Evolutionary conservation across 441 rosid genomes (phyloP).

Genomic region (Daphne laureola): DNA sequence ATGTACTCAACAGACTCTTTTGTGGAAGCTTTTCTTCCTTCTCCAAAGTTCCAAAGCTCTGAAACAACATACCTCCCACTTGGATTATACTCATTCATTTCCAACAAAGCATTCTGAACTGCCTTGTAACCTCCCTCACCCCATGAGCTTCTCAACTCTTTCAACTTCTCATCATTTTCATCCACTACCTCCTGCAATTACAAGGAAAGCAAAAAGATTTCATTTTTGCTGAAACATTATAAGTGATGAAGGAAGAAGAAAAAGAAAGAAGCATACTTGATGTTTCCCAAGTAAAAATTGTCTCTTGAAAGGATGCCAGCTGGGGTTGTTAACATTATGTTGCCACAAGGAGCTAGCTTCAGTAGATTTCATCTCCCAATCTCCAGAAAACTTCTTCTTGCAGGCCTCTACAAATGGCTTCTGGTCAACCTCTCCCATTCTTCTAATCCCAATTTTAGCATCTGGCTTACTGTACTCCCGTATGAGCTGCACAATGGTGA

Average conservation of each 20-base stretch:
- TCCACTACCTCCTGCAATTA: neutral
- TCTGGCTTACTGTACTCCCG: neutral
- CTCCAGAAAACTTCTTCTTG: constrained; percentile 4
- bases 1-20: constrained; percentile 13
- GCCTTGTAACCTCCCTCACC: constrained; percentile 16
- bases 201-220: neutral
- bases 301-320: constrained; percentile 14
- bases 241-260: neutral
- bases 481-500: neutral
- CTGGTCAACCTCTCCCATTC: constrained; percentile 9
- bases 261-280: constrained; percentile 10
- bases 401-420: neutral
- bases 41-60: constrained; percentile 13
- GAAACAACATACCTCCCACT: constrained; percentile 13
- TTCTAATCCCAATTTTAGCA: neutral
- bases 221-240: neutral
- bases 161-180: constrained; percentile 19
- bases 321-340: neutral
- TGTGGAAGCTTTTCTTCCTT: constrained; percentile 8
- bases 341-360: constrained; percentile 5
- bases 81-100: constrained; percentile 13
- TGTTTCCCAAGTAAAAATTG: constrained; percentile 8
- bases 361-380: constrained; percentile 5
- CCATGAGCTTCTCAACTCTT: constrained; percentile 18
- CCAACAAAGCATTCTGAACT: neutral